Percentiles rank a stretch among this genome's conserved stretches.
phyloP scores from a whole-genome alignment of 345 rosid genomes.

The Erysimum cheiranthoides region DNA sequence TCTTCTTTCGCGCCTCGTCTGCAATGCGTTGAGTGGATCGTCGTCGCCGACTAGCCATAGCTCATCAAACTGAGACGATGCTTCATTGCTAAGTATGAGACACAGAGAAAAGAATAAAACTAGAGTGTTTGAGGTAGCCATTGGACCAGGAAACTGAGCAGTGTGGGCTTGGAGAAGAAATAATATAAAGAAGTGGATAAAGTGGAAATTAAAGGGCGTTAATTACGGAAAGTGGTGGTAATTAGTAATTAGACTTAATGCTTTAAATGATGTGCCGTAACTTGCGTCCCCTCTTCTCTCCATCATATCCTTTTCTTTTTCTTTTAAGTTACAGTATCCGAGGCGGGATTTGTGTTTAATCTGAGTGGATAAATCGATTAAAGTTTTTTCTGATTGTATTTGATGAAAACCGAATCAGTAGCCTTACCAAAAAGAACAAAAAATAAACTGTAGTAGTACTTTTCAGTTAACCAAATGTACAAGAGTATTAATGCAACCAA shows the following conservation, averaged over 20 bases:
- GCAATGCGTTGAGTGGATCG: constrained; percentile 46
- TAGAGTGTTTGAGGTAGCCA: constrained; percentile 31
- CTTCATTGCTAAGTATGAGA: constrained; percentile 32
- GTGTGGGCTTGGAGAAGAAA: constrained; percentile 21
- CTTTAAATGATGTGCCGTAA: constrained; percentile 42
- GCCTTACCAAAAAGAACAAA: not conserved
- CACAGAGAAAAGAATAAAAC: constrained; percentile 21
- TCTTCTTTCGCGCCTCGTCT: constrained; percentile 41
- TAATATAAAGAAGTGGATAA: constrained; percentile 37
- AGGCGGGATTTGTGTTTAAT: not conserved
- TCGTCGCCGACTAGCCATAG: constrained; percentile 43
- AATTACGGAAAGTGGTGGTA: constrained; percentile 44
- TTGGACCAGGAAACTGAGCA: constrained; percentile 22
- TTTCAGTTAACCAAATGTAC: not conserved
- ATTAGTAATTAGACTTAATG: constrained; percentile 35
- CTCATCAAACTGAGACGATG: constrained; percentile 41
- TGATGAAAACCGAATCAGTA: not conserved
- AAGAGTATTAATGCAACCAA: constrained; percentile 21
- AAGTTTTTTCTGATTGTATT: not conserved
- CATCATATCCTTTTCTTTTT: constrained; percentile 22
- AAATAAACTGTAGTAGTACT: not conserved
- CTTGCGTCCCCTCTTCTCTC: constrained; percentile 36
- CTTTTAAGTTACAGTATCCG: constrained; percentile 21
- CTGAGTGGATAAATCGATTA: not conserved
- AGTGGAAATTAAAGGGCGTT: constrained; percentile 37